Evolutionary conservation across 179 eudicot genomes (phyloP).

Genomic region (Gypsophila paniculata): DNA sequence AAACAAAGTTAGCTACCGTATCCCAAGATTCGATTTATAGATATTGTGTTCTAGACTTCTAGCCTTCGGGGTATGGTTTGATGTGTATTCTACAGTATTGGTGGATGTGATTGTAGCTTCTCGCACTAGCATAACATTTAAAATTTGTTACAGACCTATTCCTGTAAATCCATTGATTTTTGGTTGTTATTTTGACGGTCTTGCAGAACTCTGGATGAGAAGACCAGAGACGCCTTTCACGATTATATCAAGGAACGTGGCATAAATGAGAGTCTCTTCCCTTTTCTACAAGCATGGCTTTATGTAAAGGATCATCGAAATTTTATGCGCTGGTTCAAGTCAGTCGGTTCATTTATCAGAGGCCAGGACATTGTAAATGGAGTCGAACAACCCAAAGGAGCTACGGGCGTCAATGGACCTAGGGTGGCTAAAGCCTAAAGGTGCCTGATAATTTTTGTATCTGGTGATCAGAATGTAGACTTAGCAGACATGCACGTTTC

Average conservation of each 20-base stretch:
- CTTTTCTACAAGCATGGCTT: conserved; percentile 90
- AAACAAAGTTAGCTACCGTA: no score
- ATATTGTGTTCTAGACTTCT: no score
- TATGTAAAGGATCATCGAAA: conserved; percentile 79
- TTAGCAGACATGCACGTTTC: background rate
- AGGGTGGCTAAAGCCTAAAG: conserved; percentile 12
- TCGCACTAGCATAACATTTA: conserved; percentile 8
- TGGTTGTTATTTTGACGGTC: background rate
- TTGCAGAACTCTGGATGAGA: conserved; percentile 67
- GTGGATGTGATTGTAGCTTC: background rate
- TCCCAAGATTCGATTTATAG: no score
- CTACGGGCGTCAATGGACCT: conserved; percentile 15
- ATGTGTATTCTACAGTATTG: background rate
- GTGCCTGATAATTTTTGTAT: conserved; percentile 17
- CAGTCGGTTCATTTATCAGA: conserved; percentile 48
- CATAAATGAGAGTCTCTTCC: conserved; percentile 70
- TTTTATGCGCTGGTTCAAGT: conserved; percentile 68
- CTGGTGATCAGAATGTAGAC: background rate
- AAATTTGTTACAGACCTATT: background rate
- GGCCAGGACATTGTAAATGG: conserved; percentile 24
- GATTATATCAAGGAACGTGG: conserved; percentile 70
- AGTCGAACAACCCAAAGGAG: conserved; percentile 15
- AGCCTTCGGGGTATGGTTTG: background rate
- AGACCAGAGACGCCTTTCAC: conserved; percentile 71
- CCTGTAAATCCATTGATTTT: background rate